Evolutionary conservation across 2,329 filamentous ascomycete genomes (phyloP).

Genomic region (Calycina herbarum): DNA sequence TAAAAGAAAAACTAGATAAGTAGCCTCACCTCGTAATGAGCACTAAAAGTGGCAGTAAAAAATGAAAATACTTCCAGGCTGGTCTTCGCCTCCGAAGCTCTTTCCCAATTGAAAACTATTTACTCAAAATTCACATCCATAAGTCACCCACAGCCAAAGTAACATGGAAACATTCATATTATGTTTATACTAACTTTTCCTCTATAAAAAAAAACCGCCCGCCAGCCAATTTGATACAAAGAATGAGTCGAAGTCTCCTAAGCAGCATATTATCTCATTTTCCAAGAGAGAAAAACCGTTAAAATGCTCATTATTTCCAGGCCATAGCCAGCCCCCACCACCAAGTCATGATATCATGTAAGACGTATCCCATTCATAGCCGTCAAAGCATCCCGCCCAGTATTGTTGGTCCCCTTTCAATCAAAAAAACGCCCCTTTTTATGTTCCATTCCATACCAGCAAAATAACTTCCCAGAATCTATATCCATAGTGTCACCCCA

Average conservation of each 20-base stretch:
- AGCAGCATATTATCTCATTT: conserved; percentile 9
- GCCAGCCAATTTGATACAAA: background rate
- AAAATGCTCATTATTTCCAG: background rate
- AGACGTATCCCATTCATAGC: background rate
- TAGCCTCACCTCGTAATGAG: too few species aligned
- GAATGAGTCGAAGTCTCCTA: background rate
- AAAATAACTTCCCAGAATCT: background rate
- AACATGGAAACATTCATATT: background rate
- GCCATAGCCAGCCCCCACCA: background rate
- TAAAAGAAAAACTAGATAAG: too few species aligned
- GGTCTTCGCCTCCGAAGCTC: too few species aligned
- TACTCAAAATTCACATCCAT: background rate
- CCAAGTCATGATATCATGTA: conserved; percentile 2
- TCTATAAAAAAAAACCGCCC: background rate
- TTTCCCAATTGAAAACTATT: background rate
- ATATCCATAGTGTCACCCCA: background rate
- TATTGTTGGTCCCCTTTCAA: background rate
- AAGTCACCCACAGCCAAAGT: background rate
- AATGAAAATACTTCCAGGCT: too few species aligned
- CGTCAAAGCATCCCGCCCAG: background rate
- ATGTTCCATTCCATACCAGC: background rate
- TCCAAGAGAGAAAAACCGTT: background rate
- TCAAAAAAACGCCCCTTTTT: background rate
- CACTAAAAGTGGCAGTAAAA: too few species aligned
- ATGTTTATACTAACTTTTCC: background rate